Percentiles rank a stretch among this genome's conserved stretches.
Evolutionary conservation across 306 rosid species (phyloP).

Genomic region (Amphicarpaea edgeworthii): DNA sequence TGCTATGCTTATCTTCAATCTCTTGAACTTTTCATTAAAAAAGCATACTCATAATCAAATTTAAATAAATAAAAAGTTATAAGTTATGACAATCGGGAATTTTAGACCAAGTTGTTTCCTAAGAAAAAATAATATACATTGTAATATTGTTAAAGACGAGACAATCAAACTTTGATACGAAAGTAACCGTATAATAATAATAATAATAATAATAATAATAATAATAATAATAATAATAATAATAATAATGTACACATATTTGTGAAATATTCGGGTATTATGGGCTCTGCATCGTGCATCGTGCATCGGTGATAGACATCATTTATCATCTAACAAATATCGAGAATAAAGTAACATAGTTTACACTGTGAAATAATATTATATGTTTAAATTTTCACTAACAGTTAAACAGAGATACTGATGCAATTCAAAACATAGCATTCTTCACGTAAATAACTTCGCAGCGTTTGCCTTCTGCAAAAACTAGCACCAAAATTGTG

Average conservation of each 20-base stretch:
- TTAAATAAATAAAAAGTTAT: neutral
- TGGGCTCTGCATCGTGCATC: neutral
- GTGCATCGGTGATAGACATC: too few species aligned
- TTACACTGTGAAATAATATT: too few species aligned
- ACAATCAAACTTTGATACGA: neutral
- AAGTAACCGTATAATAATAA: neutral
- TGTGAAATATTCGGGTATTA: neutral
- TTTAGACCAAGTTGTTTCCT: neutral
- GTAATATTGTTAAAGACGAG: neutral
- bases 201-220: too few species aligned
- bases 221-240: too few species aligned
- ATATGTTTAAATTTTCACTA: too few species aligned
- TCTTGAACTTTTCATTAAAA: neutral
- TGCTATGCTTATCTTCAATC: neutral
- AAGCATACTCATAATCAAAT: neutral
- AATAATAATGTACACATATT: too few species aligned
- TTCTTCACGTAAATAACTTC: neutral
- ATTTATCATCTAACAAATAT: neutral
- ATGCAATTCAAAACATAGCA: neutral
- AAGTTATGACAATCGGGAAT: neutral
- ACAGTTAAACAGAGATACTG: too few species aligned
- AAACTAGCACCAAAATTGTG: neutral
- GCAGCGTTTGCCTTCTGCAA: neutral
- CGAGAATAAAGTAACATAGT: too few species aligned
- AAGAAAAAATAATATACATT: neutral